phyloP scores from a whole-genome alignment of 2,329 filamentous ascomycete genomes.

The Pestalotiopsis fici region DNA sequence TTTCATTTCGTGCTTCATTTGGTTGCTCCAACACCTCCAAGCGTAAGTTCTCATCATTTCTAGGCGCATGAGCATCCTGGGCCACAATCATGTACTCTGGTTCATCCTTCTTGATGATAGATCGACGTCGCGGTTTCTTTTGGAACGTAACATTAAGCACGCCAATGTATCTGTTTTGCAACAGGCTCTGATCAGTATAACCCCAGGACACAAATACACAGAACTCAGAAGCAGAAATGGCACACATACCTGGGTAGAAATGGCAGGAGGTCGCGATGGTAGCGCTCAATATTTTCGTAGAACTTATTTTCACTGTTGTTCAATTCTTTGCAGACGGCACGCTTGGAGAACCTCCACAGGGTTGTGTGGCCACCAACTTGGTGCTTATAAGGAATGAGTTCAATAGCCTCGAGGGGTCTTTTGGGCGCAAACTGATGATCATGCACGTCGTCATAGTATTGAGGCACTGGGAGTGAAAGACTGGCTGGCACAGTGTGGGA shows the following conservation, averaged over 20 bases:
- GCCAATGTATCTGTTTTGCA: slow-evolving; percentile 77
- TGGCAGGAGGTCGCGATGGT: slow-evolving; percentile 84
- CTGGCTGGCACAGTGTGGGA: slow-evolving; percentile 33
- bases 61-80: slow-evolving; percentile 36
- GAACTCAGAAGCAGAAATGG: not conserved
- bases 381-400: slow-evolving; percentile 94
- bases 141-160: slow-evolving; percentile 96
- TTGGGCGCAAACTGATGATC: slow-evolving; percentile 52
- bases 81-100: slow-evolving; percentile 21
- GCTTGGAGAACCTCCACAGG: slow-evolving; percentile 90
- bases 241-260: slow-evolving; percentile 78
- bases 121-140: slow-evolving; percentile 72
- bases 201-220: not conserved
- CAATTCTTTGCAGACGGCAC: slow-evolving; percentile 96
- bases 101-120: slow-evolving; percentile 53
- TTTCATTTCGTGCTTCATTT: slow-evolving; percentile 21
- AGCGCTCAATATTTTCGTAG: slow-evolving; percentile 91
- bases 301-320: slow-evolving; percentile 99
- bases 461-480: slow-evolving; percentile 37
- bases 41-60: slow-evolving; percentile 16
- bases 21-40: slow-evolving; percentile 11
- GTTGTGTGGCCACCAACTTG: slow-evolving; percentile 97
- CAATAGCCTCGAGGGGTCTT: slow-evolving; percentile 82
- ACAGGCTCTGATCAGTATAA: slow-evolving; percentile 20
- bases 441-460: slow-evolving; percentile 50